Evolutionary conservation across 1,284 basidiomycete species (phyloP), one percentile per base, ranked within the genome.

Genomic region (Ganoderma leucocontextum): DNA sequence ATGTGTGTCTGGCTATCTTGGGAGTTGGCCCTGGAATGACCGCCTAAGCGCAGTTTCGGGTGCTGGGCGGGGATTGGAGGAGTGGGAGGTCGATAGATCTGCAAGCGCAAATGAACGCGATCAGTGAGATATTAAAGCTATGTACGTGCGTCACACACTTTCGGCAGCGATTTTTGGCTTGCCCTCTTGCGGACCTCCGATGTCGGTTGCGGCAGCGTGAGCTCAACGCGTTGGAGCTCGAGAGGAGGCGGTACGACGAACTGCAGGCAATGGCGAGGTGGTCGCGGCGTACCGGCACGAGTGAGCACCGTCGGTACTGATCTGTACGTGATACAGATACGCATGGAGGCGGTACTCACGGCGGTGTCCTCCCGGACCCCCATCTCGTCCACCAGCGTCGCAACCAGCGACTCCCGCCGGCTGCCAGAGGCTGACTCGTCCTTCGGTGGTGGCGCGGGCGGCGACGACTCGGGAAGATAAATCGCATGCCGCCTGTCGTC

Each of bases 81-180:
- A 13, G 80, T 81, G n/a, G 79, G 79, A 35, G 80, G 80, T 33
- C 79, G 76, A 68, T 77, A 80, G 61, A 66, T 71, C 80, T 81
- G 60, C 62, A 39, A 66, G 64, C 38, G 39, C 58, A 62, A 60
- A 68, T 62, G 49, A 62, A 58, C 22, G 39, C n/a, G 58, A 64
- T 60, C 62, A 57, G 53, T 15, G 38, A 60, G 63, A 68, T 68
- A 69, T 65, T 60, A 64, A 64, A 61, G 29, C 38, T 22, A 9
- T 38, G 52, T 38, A 60, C 49, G 25, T 15, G 42, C 49, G 61
- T 62, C 53, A 69, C 71, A 42, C 62, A 73, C 73, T 63, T 71
- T 63, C 41, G 70, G 68, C 47, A 72, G 60, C 22, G 70, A 70
- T 55, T 70, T 72, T 65, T 72, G 71, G 65, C 71, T 72, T 36